Evolutionary conservation across 108 stramenopile species (phyloP).

Genomic region (Discostella stelligeroides): DNA sequence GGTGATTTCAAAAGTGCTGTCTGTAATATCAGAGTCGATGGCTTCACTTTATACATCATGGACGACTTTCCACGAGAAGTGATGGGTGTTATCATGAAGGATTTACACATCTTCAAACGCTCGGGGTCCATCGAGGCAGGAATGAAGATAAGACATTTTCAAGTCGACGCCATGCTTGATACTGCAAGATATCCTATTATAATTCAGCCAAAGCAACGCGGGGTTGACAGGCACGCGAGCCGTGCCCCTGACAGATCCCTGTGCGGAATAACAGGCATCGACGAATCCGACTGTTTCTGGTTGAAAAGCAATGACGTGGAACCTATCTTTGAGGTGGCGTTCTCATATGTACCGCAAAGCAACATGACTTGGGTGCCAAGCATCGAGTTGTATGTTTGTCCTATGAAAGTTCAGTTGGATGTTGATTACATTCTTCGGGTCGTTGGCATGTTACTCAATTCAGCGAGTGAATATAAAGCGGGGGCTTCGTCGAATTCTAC

Average conservation of each 20-base stretch:
- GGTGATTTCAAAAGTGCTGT: constrained; percentile 36
- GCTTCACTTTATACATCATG: constrained; percentile 30
- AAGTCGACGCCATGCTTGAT: constrained; percentile 45
- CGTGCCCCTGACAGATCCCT: not conserved
- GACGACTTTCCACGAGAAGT: constrained; percentile 47
- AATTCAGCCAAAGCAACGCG: constrained; percentile 41
- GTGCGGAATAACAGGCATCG: constrained; percentile 12
- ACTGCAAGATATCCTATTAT: constrained; percentile 52
- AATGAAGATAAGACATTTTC: constrained; percentile 37
- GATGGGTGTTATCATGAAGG: constrained; percentile 38
- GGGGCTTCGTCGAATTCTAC: not conserved
- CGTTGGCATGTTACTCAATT: constrained; percentile 36
- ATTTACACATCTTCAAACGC: constrained; percentile 35
- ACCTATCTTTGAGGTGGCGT: constrained; percentile 42
- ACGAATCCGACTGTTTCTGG: constrained; percentile 46
- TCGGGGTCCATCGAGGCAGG: constrained; percentile 39
- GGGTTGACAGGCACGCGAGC: constrained; percentile 35
- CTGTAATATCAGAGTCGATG: constrained; percentile 26
- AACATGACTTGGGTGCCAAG: constrained; percentile 54
- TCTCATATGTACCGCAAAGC: constrained; percentile 47
- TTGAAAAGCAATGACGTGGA: constrained; percentile 33
- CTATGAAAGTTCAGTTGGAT: constrained; percentile 48
- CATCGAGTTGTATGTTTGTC: constrained; percentile 31
- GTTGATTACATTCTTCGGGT: constrained; percentile 49
- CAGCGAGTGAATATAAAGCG: constrained; percentile 26